These are phyloP conservation scores for Suillus decipiens DNA, from an alignment of 768 basidiomycete species.

Conservation along the genomic window DNA sequence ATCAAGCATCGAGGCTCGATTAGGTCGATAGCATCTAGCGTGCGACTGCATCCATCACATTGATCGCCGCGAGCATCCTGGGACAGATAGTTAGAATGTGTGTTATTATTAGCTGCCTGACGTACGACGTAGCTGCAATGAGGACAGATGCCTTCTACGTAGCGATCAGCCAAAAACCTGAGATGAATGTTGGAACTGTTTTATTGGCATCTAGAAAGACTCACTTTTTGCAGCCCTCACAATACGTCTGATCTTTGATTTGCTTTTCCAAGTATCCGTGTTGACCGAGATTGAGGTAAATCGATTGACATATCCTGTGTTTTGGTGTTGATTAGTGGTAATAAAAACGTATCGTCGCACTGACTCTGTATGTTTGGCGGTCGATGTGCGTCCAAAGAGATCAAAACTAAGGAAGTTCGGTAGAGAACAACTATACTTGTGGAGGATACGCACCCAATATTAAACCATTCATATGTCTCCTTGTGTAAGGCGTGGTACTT, in stretches of 20 bases:
- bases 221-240: constrained; percentile 86
- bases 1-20: constrained; percentile 94
- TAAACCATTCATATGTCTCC: constrained; percentile 97
- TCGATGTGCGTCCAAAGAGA: constrained; percentile 94
- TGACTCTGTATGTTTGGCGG: constrained; percentile 85
- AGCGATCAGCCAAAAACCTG: constrained; percentile 95
- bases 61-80: constrained; percentile 98
- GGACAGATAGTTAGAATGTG: background rate
- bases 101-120: background rate
- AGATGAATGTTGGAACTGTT: constrained; percentile 10
- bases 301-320: constrained; percentile 82
- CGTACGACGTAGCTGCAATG: constrained; percentile 84
- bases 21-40: constrained; percentile 91
- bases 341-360: constrained; percentile 19
- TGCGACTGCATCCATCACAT: constrained; percentile 91
- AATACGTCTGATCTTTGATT: constrained; percentile 91
- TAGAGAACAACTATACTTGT: background rate
- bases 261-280: constrained; percentile 79
- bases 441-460: constrained; percentile 67
- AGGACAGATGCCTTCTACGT: constrained; percentile 97
- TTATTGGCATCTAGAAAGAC: constrained; percentile 16
- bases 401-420: constrained; percentile 67
- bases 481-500: constrained; percentile 89
- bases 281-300: constrained; percentile 82
- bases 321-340: background rate